Evolutionary conservation across 2,329 filamentous ascomycete species (phyloP).

Genomic region (Dactylellina cionopaga): DNA sequence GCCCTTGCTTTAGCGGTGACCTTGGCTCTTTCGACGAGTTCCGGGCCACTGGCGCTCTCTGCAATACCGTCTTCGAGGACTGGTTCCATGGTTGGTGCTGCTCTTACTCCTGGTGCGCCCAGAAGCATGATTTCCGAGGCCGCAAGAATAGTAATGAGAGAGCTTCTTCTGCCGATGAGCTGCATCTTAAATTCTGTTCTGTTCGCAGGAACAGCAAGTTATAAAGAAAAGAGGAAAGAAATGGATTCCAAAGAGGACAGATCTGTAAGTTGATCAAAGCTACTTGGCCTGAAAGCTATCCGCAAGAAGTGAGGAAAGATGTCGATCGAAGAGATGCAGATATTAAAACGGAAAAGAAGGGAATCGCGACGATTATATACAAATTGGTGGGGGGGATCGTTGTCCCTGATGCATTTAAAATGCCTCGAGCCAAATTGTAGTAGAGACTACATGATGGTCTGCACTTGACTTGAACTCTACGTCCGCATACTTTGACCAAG

Average conservation of each 20-base stretch:
- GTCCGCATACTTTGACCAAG: not conserved
- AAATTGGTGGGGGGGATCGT: not conserved
- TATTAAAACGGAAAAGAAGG: slow-evolving; percentile 9
- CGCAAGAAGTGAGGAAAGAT: slow-evolving; percentile 5
- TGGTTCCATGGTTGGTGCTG: slow-evolving; percentile 28
- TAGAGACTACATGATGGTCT: slow-evolving; percentile 12
- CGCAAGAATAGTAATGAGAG: slow-evolving; percentile 28
- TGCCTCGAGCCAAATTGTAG: not conserved
- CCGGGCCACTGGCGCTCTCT: not conserved
- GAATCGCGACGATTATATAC: slow-evolving; percentile 27
- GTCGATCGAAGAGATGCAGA: slow-evolving; percentile 18
- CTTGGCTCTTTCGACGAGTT: slow-evolving; percentile 6
- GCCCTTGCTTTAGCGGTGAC: too few relatives aligned
- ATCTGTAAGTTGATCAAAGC: slow-evolving; percentile 9
- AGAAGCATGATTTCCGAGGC: slow-evolving; percentile 26
- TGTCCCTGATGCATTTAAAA: not conserved
- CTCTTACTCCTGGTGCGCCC: slow-evolving; percentile 14
- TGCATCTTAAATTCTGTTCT: slow-evolving; percentile 31
- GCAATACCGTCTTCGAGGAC: slow-evolving; percentile 1
- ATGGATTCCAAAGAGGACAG: not conserved
- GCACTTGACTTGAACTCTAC: slow-evolving; percentile 19
- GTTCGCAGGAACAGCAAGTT: not conserved
- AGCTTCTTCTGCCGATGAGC: slow-evolving; percentile 30
- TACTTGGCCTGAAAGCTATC: not conserved
- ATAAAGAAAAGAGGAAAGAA: not conserved